These are phyloP conservation scores for Trichoderma reesei DNA, from an alignment of 495 filamentous ascomycete species.

Conservation along the genomic window DNA sequence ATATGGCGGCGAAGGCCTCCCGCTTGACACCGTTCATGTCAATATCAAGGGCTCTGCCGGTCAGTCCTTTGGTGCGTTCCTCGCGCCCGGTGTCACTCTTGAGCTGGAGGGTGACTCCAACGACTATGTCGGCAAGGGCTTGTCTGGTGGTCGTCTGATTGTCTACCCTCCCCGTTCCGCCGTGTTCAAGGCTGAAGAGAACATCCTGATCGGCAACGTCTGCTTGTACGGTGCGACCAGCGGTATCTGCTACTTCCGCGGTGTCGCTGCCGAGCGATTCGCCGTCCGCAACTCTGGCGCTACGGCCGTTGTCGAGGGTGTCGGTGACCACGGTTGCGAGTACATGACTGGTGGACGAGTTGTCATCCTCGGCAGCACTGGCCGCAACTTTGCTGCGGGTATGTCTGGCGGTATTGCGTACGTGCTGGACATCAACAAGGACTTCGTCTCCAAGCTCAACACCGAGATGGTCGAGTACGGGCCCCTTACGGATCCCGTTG, in stretches of 20 bases:
- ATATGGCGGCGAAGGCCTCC: constrained; percentile 83
- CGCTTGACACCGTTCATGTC: constrained; percentile 90
- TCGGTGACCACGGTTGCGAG: constrained; percentile 97
- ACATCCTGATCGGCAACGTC: constrained; percentile 91
- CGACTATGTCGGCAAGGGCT: constrained; percentile 96
- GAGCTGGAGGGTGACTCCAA: constrained; percentile 97
- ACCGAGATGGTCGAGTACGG: constrained; percentile 97
- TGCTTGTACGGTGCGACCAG: constrained; percentile 95
- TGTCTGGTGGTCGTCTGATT: constrained; percentile 92
- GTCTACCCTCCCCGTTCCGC: constrained; percentile 91
- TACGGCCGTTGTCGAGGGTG: constrained; percentile 92
- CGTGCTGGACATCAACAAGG: constrained; percentile 81
- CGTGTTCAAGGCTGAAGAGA: constrained; percentile 96
- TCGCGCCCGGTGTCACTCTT: constrained; percentile 89
- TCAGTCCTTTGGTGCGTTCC: constrained; percentile 94
- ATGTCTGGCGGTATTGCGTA: constrained; percentile 99
- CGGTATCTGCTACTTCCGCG: constrained; percentile 95
- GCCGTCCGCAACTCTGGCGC: constrained; percentile 97
- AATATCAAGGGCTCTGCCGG: constrained; percentile 98
- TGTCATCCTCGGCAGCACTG: constrained; percentile 79
- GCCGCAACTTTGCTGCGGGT: constrained; percentile 98
- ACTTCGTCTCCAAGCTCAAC: constrained; percentile 94
- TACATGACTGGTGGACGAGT: constrained; percentile 99
- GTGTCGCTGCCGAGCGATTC: constrained; percentile 94
- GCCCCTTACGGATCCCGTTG: constrained; percentile 73